Evolutionary conservation across 2,329 filamentous ascomycete species (phyloP), one percentile per base, ranked within the genome.

Genomic region (Sarocladium kiliense): DNA sequence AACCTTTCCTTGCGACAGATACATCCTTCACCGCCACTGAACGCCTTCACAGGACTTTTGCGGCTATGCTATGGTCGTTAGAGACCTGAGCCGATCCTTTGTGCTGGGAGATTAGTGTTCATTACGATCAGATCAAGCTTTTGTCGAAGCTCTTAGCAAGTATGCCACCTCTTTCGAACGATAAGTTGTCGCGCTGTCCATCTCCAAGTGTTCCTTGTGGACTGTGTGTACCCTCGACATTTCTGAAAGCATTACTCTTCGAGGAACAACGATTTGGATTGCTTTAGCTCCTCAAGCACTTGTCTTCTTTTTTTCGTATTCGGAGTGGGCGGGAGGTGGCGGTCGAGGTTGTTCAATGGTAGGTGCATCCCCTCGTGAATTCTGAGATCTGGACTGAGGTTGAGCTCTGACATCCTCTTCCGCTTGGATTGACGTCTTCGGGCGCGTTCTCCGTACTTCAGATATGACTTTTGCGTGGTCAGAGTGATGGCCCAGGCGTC

Each of bases 281-380:
- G 64, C 51, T 65, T 62, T 7, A 70, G 60, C 32, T 66, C 59
- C 26, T 59, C 59, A 10, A 70, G 57, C n/a, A 70, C 58, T 14
- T 63, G 55, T 47, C 64, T 54, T 12, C 65, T 61, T 26, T 61
- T 58, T 6, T 53, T 58, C 12, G 56, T 49, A 34, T 59, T 56
- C 7, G 41, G 14, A 7, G 55, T 16, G 9, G 59, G 60, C 16
- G 51, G 54, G 5, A 67, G 36, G 27, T 64, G 61, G 54, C 61
- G 59, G 3, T 63, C 59, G 7, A 66, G 55, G 3, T 58, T 60
- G 16, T 62, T 61, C 18, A 67, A 55, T 2, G 67, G 62, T 6
- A 64, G 56, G 16, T 62, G 53, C 30, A 57, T 53, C 16, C 55
- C 30, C 19, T 65, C 63, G 5, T 54, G 58, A 39, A 57, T 53